Percentiles rank a stretch among this genome's conserved stretches.
These are phyloP conservation scores for Pichia nakasei DNA, from an alignment of 805 yeast genomes.

Conservation along the genomic window DNA sequence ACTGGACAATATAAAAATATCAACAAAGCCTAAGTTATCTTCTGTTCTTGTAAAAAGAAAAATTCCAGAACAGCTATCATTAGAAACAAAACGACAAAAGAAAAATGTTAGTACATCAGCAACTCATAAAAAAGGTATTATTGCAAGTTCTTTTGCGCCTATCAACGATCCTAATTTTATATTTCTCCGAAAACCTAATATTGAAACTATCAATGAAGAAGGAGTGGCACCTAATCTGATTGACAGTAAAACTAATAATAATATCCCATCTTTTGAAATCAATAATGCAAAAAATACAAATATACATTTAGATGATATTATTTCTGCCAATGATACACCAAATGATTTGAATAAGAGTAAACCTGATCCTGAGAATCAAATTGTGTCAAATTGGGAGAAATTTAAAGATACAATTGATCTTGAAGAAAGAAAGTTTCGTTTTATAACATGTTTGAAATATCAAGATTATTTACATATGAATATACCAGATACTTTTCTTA, in stretches of 20 bases:
- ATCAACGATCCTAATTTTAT: constrained; percentile 10
- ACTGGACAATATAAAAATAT: no score
- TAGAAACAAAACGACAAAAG: neutral
- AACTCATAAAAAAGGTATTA: neutral
- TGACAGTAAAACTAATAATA: no score
- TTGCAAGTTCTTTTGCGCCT: constrained; percentile 7
- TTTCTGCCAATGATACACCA: neutral
- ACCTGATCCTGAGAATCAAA: no score
- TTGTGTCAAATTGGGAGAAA: constrained; percentile 8
- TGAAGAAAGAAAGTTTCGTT: constrained; percentile 1
- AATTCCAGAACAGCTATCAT: no score
- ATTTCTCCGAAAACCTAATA: constrained; percentile 16
- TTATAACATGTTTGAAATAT: constrained; percentile 4
- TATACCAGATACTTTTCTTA: constrained; percentile 1
- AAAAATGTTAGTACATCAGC: neutral
- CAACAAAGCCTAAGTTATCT: no score
- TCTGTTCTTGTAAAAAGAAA: no score
- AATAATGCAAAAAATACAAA: constrained; percentile 7
- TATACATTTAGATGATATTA: neutral
- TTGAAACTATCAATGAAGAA: constrained; percentile 25
- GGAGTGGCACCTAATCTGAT: neutral
- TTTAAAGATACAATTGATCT: neutral
- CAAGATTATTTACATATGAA: constrained; percentile 1
- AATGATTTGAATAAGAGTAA: no score
- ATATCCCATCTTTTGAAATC: neutral